Base-by-base conservation (phyloP, 768 basidiomycete species). In the Calvatia gigantea region DNA sequence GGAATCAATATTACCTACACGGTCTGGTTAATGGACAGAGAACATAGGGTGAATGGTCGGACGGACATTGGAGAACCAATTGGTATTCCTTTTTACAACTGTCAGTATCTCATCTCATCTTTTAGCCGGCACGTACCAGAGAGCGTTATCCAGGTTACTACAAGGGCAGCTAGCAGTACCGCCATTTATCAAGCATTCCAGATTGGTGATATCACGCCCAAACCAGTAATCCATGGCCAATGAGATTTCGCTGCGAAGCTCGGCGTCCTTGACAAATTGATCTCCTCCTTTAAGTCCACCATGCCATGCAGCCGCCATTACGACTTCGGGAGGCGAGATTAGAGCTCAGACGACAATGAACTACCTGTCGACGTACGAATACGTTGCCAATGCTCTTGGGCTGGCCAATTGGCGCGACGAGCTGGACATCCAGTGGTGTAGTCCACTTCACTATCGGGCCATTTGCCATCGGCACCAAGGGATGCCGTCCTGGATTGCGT, bases 331-430 rank as follows among this genome's bases (percentile, higher is more conserved):
- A 29, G 42, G 42, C 9, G 25, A 61, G 11, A 12, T 60, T 9
- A 57, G 44, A 19, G 27, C 45, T 4, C 51, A 28, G 28, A 29
- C 19, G 25, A 23, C 28, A 6, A 41, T 51, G 25, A n/a, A 2
- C 14, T 7, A 23, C 50, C 8, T 46, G 32, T 15, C 3, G 37
- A 66, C 74, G 41, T 58, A 83, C 83, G 66, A 35, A 82, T 73
- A 33, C 81, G 75, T 38, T 67, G 66, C 81, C 83, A 86, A 59
- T 87, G 85, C 1, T 59, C 65, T 65, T 82, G 74, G 11, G 85
- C 85, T 7, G 85, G 85, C 87, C 87, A 88, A 60, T 85, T 88
- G 4, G 85, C 86, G 9, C 80, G 74, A 52, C 76, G 77, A 5
- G 83, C 86, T 38, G 66, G 63, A 58, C 87, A 88, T 6, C 86